Percentiles rank a stretch among this genome's conserved stretches.
Evolutionary conservation across 176 grass and related monocot species (phyloP).

Genomic region (Otatea glauca): DNA sequence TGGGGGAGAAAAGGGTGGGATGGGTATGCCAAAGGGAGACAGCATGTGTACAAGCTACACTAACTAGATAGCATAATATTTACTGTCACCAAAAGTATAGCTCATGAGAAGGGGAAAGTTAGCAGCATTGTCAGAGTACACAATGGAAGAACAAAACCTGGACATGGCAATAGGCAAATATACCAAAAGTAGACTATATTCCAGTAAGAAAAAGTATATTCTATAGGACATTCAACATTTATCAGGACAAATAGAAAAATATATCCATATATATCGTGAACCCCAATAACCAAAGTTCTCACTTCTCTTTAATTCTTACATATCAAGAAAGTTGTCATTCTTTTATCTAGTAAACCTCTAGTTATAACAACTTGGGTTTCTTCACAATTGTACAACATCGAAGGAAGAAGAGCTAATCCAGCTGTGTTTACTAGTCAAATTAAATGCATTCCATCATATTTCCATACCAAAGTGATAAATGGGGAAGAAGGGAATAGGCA

Average conservation of each 20-base stretch:
- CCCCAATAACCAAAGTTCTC: not conserved
- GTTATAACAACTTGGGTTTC: not conserved
- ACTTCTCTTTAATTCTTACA: not conserved
- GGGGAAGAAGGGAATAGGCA: not conserved
- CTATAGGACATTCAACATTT: not conserved
- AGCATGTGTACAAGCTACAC: conserved; percentile 1
- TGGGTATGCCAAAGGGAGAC: not conserved
- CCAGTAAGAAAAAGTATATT: not conserved
- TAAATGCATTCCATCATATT: not conserved
- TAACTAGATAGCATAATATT: not conserved
- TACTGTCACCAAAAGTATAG: conserved; percentile 3
- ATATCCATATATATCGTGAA: not conserved
- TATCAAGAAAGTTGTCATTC: not conserved
- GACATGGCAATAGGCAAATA: not conserved
- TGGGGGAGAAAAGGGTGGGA: not conserved
- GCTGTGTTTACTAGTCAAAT: not conserved
- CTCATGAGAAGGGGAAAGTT: not conserved
- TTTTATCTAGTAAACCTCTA: not conserved
- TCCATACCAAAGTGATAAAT: not conserved
- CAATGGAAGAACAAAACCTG: not conserved
- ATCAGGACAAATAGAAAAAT: not conserved
- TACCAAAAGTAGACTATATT: not conserved
- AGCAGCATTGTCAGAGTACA: not conserved
- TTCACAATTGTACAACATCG: not conserved
- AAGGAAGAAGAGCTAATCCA: not conserved